Evolutionary conservation across 768 basidiomycete genomes (phyloP).

Genomic region (Lactarius evosmus): DNA sequence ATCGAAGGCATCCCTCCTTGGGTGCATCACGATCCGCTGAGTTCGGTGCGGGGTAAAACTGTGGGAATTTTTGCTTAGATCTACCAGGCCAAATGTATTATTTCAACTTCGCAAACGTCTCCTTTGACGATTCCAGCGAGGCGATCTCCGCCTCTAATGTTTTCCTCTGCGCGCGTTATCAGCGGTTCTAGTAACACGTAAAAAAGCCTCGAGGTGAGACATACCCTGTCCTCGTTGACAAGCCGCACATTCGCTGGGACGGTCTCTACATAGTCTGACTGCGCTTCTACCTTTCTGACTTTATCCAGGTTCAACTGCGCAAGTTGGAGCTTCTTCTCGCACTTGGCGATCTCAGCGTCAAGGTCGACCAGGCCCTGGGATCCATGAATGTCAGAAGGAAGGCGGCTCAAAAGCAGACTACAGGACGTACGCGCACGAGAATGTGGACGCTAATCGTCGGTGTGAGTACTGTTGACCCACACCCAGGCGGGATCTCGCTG

Average conservation of each 20-base stretch:
- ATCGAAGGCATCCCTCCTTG: too few species aligned
- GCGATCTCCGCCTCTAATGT: constrained; percentile 68
- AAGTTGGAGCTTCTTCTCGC: constrained; percentile 84
- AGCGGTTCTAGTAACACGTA: constrained; percentile 1
- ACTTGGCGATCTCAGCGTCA: constrained; percentile 82
- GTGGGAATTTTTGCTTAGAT: too few species aligned
- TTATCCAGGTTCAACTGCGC: constrained; percentile 70
- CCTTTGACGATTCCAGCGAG: constrained; percentile 64
- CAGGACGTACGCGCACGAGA: constrained; percentile 69
- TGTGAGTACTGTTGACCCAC: constrained; percentile 78
- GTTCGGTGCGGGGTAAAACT: too few species aligned
- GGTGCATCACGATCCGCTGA: too few species aligned
- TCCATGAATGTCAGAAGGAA: background rate
- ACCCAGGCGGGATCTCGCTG: constrained; percentile 79
- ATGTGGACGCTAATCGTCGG: constrained; percentile 74
- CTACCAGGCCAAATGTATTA: constrained; percentile 28
- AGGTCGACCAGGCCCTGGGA: constrained; percentile 84
- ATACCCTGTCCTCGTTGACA: constrained; percentile 80
- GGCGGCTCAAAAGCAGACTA: background rate
- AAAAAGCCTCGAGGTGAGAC: constrained; percentile 29
- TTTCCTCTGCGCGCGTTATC: constrained; percentile 48
- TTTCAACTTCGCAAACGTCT: constrained; percentile 72
- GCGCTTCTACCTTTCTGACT: constrained; percentile 64
- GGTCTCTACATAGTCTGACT: constrained; percentile 73
- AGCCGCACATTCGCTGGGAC: constrained; percentile 75